Evolutionary conservation across 805 yeast genomes (phyloP), one percentile per base, ranked within the genome.

Genomic region (Yamadazyma phyllophila): DNA sequence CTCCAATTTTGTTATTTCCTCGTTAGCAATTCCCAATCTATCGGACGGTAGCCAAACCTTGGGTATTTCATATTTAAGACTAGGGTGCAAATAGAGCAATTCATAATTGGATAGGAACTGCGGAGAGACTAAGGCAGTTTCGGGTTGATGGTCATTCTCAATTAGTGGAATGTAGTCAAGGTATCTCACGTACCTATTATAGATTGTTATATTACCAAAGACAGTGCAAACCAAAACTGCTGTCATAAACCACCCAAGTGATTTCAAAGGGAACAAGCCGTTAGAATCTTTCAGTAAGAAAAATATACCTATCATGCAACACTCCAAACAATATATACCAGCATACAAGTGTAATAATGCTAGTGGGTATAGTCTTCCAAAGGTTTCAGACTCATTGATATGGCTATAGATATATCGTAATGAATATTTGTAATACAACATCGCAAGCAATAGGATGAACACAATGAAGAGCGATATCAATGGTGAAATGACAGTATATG

Each of bases 401-500:
- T 63, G 67, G 50, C 76, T 73, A 59, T 76, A 83, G 39, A 83
- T 78, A 53, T 77, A 81, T 50, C 77, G 76, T 46, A 83, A 66
- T 1, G 84, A 78, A 59, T 86, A 86, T 61, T 86, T 88, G 71
- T 79, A 85, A 5, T 92, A 85, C 10, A 83, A 54, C 45, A 80
- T 69, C 7, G 81, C 76, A 51, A 72, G 61, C n/a, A 55, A 44
- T 41, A 87, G 56, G 0, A 73, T 57, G 54, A 87, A 81, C 1
- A 88, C 74, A 15, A 86, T 57, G 53, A 85, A 80, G 0, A 86
- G 63, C 8, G 86, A 69, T 10, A 90, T 85, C 44, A 88, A 52
- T 0, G 97, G 97, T 0, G 96, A 82, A 7, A 91, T 78, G 4
- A 89, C 77, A 4, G 89, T 78, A 57, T 88, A 90, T 1, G 88